Conservation (phyloP, 495 filamentous ascomycete genomes). For the Polyplosphaeria fusca region DNA sequence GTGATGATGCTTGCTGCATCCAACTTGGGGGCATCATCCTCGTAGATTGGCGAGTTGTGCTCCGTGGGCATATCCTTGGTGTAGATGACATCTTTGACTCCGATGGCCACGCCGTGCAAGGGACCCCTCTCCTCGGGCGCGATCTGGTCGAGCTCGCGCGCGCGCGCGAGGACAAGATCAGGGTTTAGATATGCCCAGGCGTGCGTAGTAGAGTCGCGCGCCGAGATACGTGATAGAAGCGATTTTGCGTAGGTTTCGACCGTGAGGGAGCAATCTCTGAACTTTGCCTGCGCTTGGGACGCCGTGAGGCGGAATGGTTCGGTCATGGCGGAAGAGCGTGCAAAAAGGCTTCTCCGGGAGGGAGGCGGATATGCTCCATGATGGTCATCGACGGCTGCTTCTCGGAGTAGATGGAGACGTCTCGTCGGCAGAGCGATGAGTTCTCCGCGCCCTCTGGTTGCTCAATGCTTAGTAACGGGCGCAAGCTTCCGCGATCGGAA, state of each 20-base stretch:
- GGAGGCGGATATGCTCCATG: too few relatives aligned
- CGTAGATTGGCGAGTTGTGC: conserved; percentile 50
- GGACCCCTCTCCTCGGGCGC: conserved; percentile 48
- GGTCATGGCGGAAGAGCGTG: neutral
- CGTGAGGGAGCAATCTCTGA: conserved; percentile 41
- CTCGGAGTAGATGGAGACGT: too few relatives aligned
- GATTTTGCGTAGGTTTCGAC: conserved; percentile 54
- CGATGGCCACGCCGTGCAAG: conserved; percentile 54
- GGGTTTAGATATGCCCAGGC: conserved; percentile 55
- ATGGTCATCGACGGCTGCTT: too few relatives aligned
- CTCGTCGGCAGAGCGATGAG: too few relatives aligned
- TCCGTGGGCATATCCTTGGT: conserved; percentile 59
- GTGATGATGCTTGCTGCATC: conserved; percentile 48
- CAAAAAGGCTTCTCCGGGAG: too few relatives aligned
- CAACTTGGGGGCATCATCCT: conserved; percentile 37
- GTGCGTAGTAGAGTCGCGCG: conserved; percentile 48
- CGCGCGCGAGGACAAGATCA: conserved; percentile 49
- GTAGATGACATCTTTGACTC: conserved; percentile 57
- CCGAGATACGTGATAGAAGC: conserved; percentile 49
- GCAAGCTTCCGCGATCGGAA: too few relatives aligned
- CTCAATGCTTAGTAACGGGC: too few relatives aligned
- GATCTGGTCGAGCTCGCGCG: conserved; percentile 50
- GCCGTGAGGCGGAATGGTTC: conserved; percentile 43
- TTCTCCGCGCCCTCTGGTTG: too few relatives aligned
- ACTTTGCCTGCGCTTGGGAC: conserved; percentile 39